A percentile compares a stretch with the other conserved stretches of the same genome.
These are phyloP conservation scores for Globisporangium emineosum DNA, from an alignment of 352 stramenopile species.

Conservation along the genomic window DNA sequence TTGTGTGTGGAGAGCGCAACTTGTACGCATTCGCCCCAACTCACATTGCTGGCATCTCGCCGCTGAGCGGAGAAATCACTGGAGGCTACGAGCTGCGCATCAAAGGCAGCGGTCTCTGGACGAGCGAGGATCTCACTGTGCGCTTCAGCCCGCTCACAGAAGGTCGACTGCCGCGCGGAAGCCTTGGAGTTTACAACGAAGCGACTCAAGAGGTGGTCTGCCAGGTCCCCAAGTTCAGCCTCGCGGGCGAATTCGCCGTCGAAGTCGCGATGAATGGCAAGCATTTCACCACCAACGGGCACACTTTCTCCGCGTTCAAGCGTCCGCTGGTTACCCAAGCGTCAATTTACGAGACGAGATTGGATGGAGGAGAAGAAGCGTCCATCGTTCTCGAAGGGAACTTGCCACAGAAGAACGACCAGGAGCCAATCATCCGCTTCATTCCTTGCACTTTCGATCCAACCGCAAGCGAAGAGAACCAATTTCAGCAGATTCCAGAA, in stretches of 20 bases:
- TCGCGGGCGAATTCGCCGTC: conserved; percentile 55
- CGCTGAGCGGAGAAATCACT: conserved; percentile 44
- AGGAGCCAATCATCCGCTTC: conserved; percentile 36
- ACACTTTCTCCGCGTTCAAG: conserved; percentile 56
- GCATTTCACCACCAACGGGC: conserved; percentile 65
- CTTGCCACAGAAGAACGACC: conserved; percentile 30
- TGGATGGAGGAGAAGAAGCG: conserved; percentile 31
- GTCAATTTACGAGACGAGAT: conserved; percentile 37
- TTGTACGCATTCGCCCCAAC: conserved; percentile 68
- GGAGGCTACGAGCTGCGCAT: conserved; percentile 63
- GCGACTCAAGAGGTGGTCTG: conserved; percentile 53
- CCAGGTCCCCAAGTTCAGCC: conserved; percentile 57
- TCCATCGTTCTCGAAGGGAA: conserved; percentile 35
- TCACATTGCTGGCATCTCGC: conserved; percentile 38
- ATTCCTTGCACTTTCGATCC: conserved; percentile 24
- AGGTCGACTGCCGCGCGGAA: conserved; percentile 46
- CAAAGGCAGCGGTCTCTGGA: conserved; percentile 73
- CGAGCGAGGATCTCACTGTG: conserved; percentile 72
- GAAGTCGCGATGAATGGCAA: conserved; percentile 82
- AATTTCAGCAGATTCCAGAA: not conserved
- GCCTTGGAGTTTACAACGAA: conserved; percentile 37
- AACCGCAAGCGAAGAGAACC: not conserved
- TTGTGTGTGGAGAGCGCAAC: conserved; percentile 48
- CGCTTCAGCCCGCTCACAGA: conserved; percentile 66
- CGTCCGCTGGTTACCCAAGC: conserved; percentile 33